Percentiles rank a stretch among this genome's conserved stretches.
Evolutionary conservation across 768 basidiomycete species (phyloP).

Genomic region (Tricholoma sp.): DNA sequence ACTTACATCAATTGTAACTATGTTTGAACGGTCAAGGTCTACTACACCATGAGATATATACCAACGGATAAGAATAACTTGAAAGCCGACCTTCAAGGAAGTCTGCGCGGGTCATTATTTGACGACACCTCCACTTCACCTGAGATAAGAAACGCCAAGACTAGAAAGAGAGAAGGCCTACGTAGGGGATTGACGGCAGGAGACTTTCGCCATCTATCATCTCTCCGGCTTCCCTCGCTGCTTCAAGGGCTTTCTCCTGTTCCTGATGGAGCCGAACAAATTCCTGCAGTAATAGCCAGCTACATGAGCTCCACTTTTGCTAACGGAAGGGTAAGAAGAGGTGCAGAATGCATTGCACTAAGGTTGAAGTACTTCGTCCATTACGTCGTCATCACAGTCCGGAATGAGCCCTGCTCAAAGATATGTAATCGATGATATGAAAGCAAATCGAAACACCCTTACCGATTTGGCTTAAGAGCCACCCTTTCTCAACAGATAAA

Average conservation of each 20-base stretch:
- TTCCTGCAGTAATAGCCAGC: conserved; percentile 72
- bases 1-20: conserved; percentile 76
- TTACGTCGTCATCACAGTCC: conserved; percentile 81
- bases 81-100: conserved; percentile 67
- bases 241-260: conserved; percentile 38
- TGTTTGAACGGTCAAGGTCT: conserved; percentile 66
- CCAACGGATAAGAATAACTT: not conserved
- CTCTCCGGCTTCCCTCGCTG: conserved; percentile 31
- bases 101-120: conserved; percentile 83
- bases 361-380: conserved; percentile 67
- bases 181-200: conserved; percentile 62
- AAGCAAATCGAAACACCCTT: conserved; percentile 1
- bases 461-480: conserved; percentile 77
- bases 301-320: conserved; percentile 83
- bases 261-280: conserved; percentile 60
- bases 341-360: not conserved
- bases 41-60: not conserved
- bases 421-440: not conserved
- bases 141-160: not conserved
- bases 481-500: conserved; percentile 69
- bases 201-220: conserved; percentile 33
- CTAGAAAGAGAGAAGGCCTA: conserved; percentile 18
- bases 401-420: conserved; percentile 52
- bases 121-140: conserved; percentile 59
- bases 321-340: conserved; percentile 14